Base-by-base conservation (phyloP, 345 rosid genomes). In the Citrus unshiu region DNA sequence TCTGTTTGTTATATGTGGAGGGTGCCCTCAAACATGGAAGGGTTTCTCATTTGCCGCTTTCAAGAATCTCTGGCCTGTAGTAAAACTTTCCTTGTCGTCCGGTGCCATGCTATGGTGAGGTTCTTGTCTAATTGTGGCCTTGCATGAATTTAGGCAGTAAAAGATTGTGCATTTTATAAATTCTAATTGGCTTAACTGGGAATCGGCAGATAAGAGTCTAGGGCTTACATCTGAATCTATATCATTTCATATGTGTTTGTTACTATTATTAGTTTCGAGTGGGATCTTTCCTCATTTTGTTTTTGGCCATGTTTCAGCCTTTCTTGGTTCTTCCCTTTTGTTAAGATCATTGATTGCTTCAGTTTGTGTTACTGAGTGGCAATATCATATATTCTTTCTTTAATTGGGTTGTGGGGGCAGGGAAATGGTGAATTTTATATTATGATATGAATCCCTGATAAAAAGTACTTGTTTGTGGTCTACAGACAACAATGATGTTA, bases 21-120 rank as follows among this genome's bases (percentile, higher is more conserved):
- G 94, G 6, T 94, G 98, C 78, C 81, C 14, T 4, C 89, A 91
- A 16, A 90, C 97, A 0, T 90, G 97, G 98, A 91, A 75, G 60
- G 98, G 97, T 21, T 85, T 92, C 64, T 87, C 91, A 4, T 46
- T 78, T 27, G 54, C 81, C 29, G 98, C 93, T 73, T 90, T 90
- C 77, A 90, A 85, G 79, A 93, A 92, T 84, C 86, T 92, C 1
- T 85, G 88, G 88, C 94, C 92, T 1, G 87, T 90, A 21, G 25
- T 90, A 59, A 94, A 89, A 84, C 86, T 94, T 30, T 94, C 98
- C 40, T 40, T 90, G 78, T 89, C 98, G 7, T 92, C 97, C 22
- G 89, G 98, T 57, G 90, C 80, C 24, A 92, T 93, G 98, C 82
- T 93, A 56, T 93, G 98, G 95, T 88, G 78, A 86, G 78, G 29